Conservation (phyloP, 2,329 filamentous ascomycete species). For the Orbilia quercus region DNA sequence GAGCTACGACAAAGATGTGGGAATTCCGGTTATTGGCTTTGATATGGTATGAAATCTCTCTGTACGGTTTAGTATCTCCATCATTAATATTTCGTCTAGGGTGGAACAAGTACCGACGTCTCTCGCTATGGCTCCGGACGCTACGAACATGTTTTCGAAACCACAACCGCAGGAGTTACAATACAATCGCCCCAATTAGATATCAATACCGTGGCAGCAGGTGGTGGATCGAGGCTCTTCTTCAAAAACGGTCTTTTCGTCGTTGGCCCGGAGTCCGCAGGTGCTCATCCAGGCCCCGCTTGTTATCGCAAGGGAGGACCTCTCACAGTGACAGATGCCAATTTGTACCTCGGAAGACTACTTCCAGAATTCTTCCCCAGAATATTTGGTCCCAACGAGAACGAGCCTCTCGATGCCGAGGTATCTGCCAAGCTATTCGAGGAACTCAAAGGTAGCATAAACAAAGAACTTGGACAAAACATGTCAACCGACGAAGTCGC, state of each 20-base stretch:
- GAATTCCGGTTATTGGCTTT: conserved; percentile 89
- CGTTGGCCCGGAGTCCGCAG: conserved; percentile 88
- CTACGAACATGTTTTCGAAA: conserved; percentile 94
- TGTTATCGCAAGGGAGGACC: conserved; percentile 92
- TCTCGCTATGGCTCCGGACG: conserved; percentile 85
- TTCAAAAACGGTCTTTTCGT: conserved; percentile 91
- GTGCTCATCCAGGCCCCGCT: conserved; percentile 87
- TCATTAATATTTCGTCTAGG: conserved; percentile 62
- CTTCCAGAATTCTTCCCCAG: conserved; percentile 93
- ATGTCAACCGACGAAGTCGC: conserved; percentile 87
- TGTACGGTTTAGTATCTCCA: neutral
- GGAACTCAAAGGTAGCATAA: conserved; percentile 80
- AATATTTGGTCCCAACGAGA: conserved; percentile 90
- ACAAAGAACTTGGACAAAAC: conserved; percentile 75
- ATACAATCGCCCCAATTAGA: conserved; percentile 92
- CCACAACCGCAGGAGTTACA: conserved; percentile 90
- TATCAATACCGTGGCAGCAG: conserved; percentile 94
- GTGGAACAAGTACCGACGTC: conserved; percentile 90
- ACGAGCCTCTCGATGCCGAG: conserved; percentile 79
- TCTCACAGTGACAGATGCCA: conserved; percentile 92
- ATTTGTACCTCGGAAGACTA: conserved; percentile 83
- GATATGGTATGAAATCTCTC: conserved; percentile 73
- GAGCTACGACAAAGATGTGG: conserved; percentile 84
- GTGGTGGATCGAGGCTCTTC: conserved; percentile 84
- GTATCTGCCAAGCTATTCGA: conserved; percentile 80